Evolutionary conservation across 1,284 basidiomycete species (phyloP), one percentile per base, ranked within the genome.

Genomic region (Somion occarium): DNA sequence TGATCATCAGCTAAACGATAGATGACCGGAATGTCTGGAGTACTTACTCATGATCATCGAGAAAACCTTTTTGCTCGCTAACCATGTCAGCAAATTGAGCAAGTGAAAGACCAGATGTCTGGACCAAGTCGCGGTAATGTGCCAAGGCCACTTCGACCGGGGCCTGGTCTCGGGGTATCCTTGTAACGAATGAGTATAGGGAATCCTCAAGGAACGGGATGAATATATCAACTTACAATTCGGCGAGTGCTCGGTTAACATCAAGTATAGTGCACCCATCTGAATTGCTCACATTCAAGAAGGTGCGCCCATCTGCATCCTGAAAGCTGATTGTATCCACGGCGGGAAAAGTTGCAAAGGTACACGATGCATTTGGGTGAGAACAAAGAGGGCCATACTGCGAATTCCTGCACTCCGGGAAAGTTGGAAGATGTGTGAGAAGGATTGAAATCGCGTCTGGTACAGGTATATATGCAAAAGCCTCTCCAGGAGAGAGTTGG

Each of bases 191-290:
- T 24, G 43, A 27, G 12, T 23, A 44, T 15, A 12, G 19, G 15
- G 5, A 42, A 22, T 9, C 7, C 18, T 24, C 1, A 19, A 41
- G 19, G 24, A 13, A 26, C 12, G 5, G 20, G 19, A 27, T 19
- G 24, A n/a, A 30, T 27, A 15, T 42, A 12, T 12, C 12, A 24
- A 62, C 65, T 47, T 37, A 67, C 66, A 66, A 52, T 34, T 66
- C 63, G 20, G 59, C 61, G 5, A 69, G 59, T 7, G 64, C 59
- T n/a, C 67, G 59, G 55, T 69, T 69, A n/a, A 67, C 61, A 50
- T 69, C 67, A 9, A 68, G 54, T 9, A 68, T 49, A 26, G 67
- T 67, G 45, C 61, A 63, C 0, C 67, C 67, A 44, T 63, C 64
- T 1, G 63, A 61, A 49, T 68, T 68, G 44, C 60, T 55, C 20